phyloP scores from a whole-genome alignment of 2,329 filamentous ascomycete species.

The Fusarium pseudocircinatum region DNA sequence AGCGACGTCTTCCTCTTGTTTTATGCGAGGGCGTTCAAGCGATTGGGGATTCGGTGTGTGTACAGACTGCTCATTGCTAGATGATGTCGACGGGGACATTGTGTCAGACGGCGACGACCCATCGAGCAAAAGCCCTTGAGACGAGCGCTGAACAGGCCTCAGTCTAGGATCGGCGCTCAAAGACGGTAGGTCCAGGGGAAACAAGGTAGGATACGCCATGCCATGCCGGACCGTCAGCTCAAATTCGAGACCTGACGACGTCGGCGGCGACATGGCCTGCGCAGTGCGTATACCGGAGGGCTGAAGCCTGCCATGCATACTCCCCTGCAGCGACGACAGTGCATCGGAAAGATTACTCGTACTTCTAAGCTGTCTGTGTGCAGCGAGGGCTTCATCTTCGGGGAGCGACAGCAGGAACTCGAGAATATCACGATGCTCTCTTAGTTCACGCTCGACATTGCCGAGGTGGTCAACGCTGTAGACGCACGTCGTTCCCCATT shows the following conservation, averaged over 20 bases:
- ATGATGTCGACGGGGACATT: conserved; percentile 15
- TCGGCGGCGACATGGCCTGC: conserved; percentile 23
- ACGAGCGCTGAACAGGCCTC: background rate
- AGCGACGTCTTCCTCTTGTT: background rate
- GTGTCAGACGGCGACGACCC: conserved; percentile 19
- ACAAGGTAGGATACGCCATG: conserved; percentile 23
- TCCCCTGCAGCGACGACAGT: conserved; percentile 15
- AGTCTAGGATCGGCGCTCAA: conserved; percentile 5
- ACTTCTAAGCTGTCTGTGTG: conserved; percentile 2
- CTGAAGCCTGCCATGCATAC: conserved; percentile 18
- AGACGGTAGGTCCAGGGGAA: conserved; percentile 20
- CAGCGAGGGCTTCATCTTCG: conserved; percentile 4
- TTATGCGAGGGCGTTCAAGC: background rate
- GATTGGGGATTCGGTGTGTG: conserved; percentile 6
- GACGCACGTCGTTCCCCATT: conserved; percentile 12
- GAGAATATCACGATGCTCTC: conserved; percentile 22
- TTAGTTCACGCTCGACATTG: conserved; percentile 22
- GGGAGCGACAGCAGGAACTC: conserved; percentile 15
- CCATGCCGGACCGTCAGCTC: conserved; percentile 31
- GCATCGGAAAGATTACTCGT: background rate
- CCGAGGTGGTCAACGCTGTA: conserved; percentile 20
- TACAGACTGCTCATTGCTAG: background rate
- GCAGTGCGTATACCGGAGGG: conserved; percentile 21
- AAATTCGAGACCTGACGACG: conserved; percentile 29
- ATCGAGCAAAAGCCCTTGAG: background rate